Conservation (phyloP, 2,329 filamentous ascomycete genomes). For the Xylaria sp. region DNA sequence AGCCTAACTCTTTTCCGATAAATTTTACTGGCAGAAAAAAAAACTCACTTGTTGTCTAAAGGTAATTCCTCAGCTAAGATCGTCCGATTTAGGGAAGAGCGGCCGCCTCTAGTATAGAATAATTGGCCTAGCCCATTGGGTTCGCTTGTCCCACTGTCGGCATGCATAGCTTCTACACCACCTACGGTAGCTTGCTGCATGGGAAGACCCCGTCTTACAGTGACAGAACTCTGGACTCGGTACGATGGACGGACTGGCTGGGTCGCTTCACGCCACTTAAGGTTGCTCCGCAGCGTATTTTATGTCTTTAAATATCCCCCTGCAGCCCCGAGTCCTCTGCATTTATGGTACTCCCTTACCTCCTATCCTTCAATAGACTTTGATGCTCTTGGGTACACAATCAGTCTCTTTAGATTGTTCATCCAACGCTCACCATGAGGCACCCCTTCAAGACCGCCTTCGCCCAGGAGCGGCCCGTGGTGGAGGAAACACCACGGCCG, state of each 20-base stretch:
- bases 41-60: neutral
- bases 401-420: conserved; percentile 12
- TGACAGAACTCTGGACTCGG: neutral
- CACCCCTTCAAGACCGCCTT: conserved; percentile 34
- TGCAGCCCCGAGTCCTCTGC: conserved; percentile 12
- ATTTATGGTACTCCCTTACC: neutral
- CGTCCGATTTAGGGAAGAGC: conserved; percentile 29
- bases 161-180: conserved; percentile 15
- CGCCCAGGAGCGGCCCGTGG: conserved; percentile 45
- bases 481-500: conserved; percentile 23
- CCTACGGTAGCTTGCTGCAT: conserved; percentile 7
- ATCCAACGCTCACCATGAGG: conserved; percentile 41
- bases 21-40: conserved; percentile 11
- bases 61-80: conserved; percentile 11
- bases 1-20: neutral
- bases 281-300: neutral
- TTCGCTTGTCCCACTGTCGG: conserved; percentile 12
- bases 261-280: conserved; percentile 22
- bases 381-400: conserved; percentile 6
- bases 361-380: conserved; percentile 13
- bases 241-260: conserved; percentile 17
- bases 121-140: conserved; percentile 6
- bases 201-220: conserved; percentile 12
- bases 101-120: conserved; percentile 18
- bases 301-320: conserved; percentile 32